Base-by-base conservation (phyloP, 2,329 filamentous ascomycete species). In the Hymenoscyphus occultus region DNA sequence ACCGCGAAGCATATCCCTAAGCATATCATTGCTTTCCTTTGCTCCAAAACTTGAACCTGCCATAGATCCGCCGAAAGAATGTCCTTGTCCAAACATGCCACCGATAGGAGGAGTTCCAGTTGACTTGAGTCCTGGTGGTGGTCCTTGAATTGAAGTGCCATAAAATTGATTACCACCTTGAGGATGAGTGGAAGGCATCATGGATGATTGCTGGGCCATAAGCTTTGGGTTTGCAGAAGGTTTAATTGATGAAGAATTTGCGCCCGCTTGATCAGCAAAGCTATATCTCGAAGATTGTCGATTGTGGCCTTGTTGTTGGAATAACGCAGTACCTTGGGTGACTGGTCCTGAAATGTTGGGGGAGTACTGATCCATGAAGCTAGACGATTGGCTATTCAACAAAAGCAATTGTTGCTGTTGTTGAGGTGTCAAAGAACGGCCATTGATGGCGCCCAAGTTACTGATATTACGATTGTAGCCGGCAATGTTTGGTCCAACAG, bases 121-220 rank as follows among this genome's bases (percentile, higher is more conserved):
- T 28, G 94, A 96, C 80, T 99, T 99, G 35, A 99, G 83, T 10
- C 95, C 95, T 0, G 95, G 96, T 66, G 95, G 95, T 35, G 96
- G 95, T 3, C 93, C 94, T 73, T 96, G 92, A 74, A 97, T 92
- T 10, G 91, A 91, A 62, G 87, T 89, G 59, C 89, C 86, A 77
- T 95, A 97, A 76, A 92, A 95, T 68, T 91, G 90, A 69, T 83
- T 86, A 69, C 83, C 77, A 76, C 86, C 77, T 71, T 87, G 84
- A 51, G 81, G 80, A 60, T 73, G 71, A 54, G 32, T 68, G 35
- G 64, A 66, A 59, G 89, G 90, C 88, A 94, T 92, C 89, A 93
- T 95, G 13, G 90, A 90, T n/a, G 90, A 89, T 79, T 94, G 92
- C 76, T 93, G 92, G 64, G 87, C 91, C 89, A 94, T 90, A 73